Base-by-base conservation (phyloP, 306 rosid species). In the Abrus precatorius region DNA sequence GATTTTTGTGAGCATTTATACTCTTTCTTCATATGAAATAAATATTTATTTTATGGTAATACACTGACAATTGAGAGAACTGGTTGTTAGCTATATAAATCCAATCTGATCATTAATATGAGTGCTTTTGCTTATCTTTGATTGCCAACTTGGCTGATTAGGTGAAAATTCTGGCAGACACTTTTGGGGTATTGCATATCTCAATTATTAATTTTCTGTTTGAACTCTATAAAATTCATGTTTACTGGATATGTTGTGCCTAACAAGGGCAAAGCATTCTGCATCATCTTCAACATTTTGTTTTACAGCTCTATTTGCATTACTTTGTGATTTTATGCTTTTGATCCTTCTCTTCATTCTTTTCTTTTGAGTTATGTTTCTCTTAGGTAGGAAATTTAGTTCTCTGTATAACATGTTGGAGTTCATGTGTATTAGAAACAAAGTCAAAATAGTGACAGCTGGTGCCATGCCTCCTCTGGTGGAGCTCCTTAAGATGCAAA, bases 381-480 rank as follows among this genome's bases (percentile, higher is more conserved):
- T 81, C 32, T 56, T 80, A 36, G 14, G 14, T 68, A 13, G 69
- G 14, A 36, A 14, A 67, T 63, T 65, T 76, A 64, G 75, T 80
- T 78, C 72, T 55, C 67, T 43, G 72, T 55, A 40, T 81, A 65
- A 78, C 85, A 75, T 50, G 80, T 84, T 70, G 83, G 75, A 56
- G 69, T 80, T 88, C 20, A 32, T 84, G 36, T 84, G 63, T 73
- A 60, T 87, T 83, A 92, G 98, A 76, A 94, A 94, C 92, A 94
- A 94, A 91, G 86, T 89, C 82, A 88, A 88, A 85, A 94, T 92
- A 79, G 97, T 92, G 75, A 76, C 90, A 74, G 91, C 89, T 12
- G 97, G 98, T 74, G 97, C 95, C 3, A 32, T 92, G 64, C 94
- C 95, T 59, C 97, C 97, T 33, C 89, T 92, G 49, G 88, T 94